Base-by-base conservation (phyloP, 116 monocot genomes). In the Cymodocea nodosa region DNA sequence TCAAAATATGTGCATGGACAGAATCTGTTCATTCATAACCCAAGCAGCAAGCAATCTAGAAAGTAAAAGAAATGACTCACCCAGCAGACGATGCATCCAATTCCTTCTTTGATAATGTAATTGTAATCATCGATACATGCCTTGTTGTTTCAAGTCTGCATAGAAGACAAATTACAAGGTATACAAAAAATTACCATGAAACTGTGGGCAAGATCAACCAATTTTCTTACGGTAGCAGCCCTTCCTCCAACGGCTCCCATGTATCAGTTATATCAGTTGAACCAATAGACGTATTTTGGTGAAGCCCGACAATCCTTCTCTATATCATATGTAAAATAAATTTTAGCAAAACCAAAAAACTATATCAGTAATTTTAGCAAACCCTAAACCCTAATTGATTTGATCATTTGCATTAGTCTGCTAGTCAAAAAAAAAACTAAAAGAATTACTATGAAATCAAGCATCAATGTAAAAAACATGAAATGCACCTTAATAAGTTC, bases 211-310 rank as follows among this genome's bases (percentile, higher is more conserved):
- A 44, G 6, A 11, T 44, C 44, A 44, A 44, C 44, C 1, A 44
- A 6, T 44, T 19, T 23, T 75, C 83, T 83, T 86, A 93, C 93
- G 89, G 89, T 63, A 93, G 86, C 19, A 93, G 70, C 62, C 93
- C 93, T 82, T 93, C 93, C 67, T 93, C 93, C 64, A 93, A 77
- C 52, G 93, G 93, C 51, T 93, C 93, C 93, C 93, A 93, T 65
- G 79, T 85, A 70, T 93, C 88, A 63, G 85, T 93, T 71, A 93
- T 88, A 63, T 93, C 93, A 59, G 76, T 80, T 22, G 93, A 93
- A 48, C 81, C 79, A 66, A 83, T 80, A 10, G 69, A 51, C 64
- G 83, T 88, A 67, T 56, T 83, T 49, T 93, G 93, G 63, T 93
- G 88, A 63, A 93, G 93, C 52, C 81, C 85, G 60, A 64, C 64